Evolutionary conservation across 495 filamentous ascomycete species (phyloP), one percentile per base, ranked within the genome.

Genomic region (Penicillium canescens): DNA sequence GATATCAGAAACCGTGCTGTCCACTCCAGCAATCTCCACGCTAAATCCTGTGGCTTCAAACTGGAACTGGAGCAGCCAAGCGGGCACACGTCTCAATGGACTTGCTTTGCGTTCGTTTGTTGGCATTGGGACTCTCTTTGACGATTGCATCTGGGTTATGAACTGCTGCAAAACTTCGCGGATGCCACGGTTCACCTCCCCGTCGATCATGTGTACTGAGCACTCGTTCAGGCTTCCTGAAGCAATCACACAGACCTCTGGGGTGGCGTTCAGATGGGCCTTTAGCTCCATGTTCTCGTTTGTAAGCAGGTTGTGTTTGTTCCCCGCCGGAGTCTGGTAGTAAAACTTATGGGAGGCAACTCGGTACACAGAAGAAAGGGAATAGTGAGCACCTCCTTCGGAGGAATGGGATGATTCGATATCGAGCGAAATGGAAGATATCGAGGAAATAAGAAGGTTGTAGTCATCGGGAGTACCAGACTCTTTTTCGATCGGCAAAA

Each of bases 321-420:
- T 82, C 0, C 90, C 86, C 6, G 86, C 82, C 6, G 83, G 85
- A 0, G 91, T 96, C 60, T 96, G 95, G 66, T 99, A 99, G 70
- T 98, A 99, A 4, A 99, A 80, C 57, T 94, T 84, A 63, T 99
- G 92, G 2, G 90, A 90, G 46, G 89, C 84, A 40, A 97, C 76
- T 37, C 95, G 82, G 63, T 94, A 85, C 9, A 87, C 87, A 1
- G 91, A 89, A 7, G 84, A 82, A 9, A 99, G 74, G 18, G 87
- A 86, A 66, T 99, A 99, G 61, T 96, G 89, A 5, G 87, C 74
- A 11, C 96, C 88, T 34, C 87, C 91, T 41, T 88, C 86, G 6
- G 86, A 78, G 18, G 92, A 95, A 72, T 99, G 94, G 10, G 90
- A 95, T 4, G 94, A 97, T 63, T 99, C 94, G 16, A 92, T 78